Conservation (phyloP, 2,329 filamentous ascomycete species). For the Cercospora berteroae region DNA sequence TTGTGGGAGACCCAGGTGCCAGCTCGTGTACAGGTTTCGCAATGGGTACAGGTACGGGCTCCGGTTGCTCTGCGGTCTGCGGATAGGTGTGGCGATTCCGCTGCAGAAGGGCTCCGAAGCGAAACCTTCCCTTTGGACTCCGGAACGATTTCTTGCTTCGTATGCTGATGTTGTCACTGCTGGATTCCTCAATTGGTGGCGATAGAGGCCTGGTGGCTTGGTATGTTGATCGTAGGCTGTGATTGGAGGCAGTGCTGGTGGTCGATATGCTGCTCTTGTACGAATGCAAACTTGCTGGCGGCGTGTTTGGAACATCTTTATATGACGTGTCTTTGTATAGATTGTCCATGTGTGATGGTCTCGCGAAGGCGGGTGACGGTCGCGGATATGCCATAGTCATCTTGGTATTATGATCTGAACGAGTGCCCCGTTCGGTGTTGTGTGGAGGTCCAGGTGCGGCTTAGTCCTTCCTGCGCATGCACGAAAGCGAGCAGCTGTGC, state of each 20-base stretch:
- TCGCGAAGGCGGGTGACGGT: slow-evolving; percentile 25
- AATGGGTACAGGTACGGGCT: slow-evolving; percentile 13
- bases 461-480: slow-evolving; percentile 2
- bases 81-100: slow-evolving; percentile 29
- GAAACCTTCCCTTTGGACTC: slow-evolving; percentile 23
- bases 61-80: slow-evolving; percentile 18
- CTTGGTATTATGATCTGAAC: slow-evolving; percentile 11
- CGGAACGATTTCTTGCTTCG: slow-evolving; percentile 29
- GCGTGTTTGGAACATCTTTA: slow-evolving; percentile 18
- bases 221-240: slow-evolving; percentile 25
- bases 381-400: slow-evolving; percentile 31
- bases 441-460: slow-evolving; percentile 8
- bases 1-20: slow-evolving; percentile 7
- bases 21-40: slow-evolving; percentile 1
- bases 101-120: slow-evolving; percentile 27
- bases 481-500: slow-evolving; percentile 3
- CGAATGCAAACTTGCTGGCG: slow-evolving; percentile 27
- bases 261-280: slow-evolving; percentile 33
- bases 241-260: slow-evolving; percentile 24
- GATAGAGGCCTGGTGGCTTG: slow-evolving; percentile 28
- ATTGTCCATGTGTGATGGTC: slow-evolving; percentile 36
- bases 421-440: not conserved
- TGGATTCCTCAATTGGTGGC: slow-evolving; percentile 30
- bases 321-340: slow-evolving; percentile 29
- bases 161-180: slow-evolving; percentile 22